Percentiles rank a stretch among this genome's conserved stretches.
These are phyloP conservation scores for Jimgerdemannia flammicorona DNA, from an alignment of 192 early-diverging fungal species.

Conservation along the genomic window DNA sequence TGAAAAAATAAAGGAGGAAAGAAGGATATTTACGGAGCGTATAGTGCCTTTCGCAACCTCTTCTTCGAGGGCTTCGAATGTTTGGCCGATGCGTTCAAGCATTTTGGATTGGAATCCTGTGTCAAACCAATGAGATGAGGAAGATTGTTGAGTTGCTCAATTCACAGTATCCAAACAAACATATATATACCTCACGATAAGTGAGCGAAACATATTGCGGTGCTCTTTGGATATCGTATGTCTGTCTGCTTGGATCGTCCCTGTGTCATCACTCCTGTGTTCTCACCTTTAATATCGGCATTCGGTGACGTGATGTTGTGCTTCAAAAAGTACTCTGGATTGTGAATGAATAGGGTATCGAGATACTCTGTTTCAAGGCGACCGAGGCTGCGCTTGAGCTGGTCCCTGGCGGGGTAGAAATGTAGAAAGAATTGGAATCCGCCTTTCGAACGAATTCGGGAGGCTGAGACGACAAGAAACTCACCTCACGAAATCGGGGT, in stretches of 20 bases:
- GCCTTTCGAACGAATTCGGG: no score
- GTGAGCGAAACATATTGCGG: no score
- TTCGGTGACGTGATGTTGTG: constrained; percentile 20
- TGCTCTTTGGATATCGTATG: no score
- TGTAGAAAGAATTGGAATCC: no score
- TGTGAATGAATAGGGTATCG: constrained; percentile 36
- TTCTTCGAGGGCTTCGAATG: constrained; percentile 34
- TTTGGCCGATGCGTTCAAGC: constrained; percentile 15
- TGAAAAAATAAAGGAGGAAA: not conserved
- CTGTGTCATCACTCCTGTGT: no score
- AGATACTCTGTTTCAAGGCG: constrained; percentile 24
- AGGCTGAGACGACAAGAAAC: no score
- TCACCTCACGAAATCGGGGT: no score
- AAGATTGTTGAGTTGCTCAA: not conserved
- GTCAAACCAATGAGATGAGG: not conserved
- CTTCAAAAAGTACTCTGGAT: constrained; percentile 38
- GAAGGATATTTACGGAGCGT: not conserved
- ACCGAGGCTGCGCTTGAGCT: constrained; percentile 27
- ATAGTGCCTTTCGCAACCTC: constrained; percentile 31
- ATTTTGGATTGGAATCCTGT: constrained; percentile 26
- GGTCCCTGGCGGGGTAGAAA: constrained; percentile 17
- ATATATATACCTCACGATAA: no score
- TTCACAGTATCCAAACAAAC: no score
- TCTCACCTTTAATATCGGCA: constrained; percentile 26
- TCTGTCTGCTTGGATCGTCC: no score